Evolutionary conservation across 331 rosid species (phyloP).

Genomic region (Telfairia occidentalis): DNA sequence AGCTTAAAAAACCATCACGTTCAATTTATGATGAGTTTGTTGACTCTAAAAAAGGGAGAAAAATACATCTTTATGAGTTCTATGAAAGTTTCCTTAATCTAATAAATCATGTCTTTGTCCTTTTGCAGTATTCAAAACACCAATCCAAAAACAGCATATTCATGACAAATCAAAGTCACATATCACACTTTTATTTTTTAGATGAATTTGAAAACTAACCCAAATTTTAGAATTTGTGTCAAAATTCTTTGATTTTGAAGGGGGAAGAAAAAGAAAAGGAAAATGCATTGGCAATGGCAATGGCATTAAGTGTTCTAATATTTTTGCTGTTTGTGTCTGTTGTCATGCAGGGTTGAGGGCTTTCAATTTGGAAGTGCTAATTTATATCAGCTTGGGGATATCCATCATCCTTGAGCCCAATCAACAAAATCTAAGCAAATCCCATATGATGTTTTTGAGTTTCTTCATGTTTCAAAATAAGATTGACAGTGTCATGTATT

Average conservation of each 20-base stretch:
- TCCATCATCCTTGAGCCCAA: not conserved
- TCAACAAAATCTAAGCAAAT: not conserved
- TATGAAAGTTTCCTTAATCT: no score
- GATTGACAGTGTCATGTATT: not conserved
- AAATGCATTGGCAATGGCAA: not conserved
- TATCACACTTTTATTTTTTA: no score
- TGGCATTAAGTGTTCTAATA: not conserved
- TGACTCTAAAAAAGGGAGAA: no score
- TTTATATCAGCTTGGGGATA: not conserved
- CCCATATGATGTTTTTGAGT: not conserved
- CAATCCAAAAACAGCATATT: no score
- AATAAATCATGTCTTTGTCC: no score
- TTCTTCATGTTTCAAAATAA: constrained; percentile 2
- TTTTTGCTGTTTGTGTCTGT: not conserved
- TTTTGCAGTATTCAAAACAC: no score
- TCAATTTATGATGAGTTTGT: no score
- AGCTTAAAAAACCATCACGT: no score
- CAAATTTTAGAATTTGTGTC: not conserved
- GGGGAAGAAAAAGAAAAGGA: not conserved
- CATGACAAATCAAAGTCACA: no score
- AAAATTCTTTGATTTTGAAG: not conserved
- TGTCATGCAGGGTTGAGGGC: not conserved
- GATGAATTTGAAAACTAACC: no score
- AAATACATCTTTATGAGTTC: no score
- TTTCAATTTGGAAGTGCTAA: not conserved